These are phyloP conservation scores for Boletus sensibilis DNA, from an alignment of 768 basidiomycete genomes.

Conservation along the genomic window DNA sequence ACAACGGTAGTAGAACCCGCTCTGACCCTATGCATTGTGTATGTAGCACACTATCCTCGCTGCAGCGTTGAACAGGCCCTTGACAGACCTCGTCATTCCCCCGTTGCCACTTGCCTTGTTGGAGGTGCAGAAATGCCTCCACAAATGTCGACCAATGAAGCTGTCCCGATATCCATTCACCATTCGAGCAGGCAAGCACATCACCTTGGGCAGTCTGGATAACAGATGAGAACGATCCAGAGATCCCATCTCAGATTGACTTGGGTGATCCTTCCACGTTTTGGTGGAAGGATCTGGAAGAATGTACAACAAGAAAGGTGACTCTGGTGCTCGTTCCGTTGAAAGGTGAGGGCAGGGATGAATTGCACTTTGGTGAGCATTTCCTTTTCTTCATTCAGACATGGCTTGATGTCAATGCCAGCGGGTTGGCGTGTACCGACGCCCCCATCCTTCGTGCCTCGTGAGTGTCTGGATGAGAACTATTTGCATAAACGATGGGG, in stretches of 20 bases:
- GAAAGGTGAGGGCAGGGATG: neutral
- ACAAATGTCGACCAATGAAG: neutral
- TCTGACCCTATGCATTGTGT: no score
- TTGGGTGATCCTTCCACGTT: slow-evolving; percentile 7
- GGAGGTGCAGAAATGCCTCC: neutral
- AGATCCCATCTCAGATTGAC: neutral
- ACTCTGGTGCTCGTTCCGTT: neutral
- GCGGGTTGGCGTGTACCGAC: no score
- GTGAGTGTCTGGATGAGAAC: fast-evolving
- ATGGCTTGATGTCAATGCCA: neutral
- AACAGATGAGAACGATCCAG: neutral
- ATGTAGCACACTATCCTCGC: neutral
- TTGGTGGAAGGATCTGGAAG: slow-evolving; percentile 9
- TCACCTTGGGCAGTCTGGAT: neutral
- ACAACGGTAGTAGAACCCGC: no score
- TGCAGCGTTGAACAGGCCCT: neutral
- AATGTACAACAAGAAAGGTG: neutral
- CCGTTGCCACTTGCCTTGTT: slow-evolving; percentile 1
- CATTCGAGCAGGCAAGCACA: neutral
- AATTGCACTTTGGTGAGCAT: neutral
- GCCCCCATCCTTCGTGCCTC: neutral
- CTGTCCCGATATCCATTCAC: slow-evolving; percentile 6
- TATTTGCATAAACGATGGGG: neutral
- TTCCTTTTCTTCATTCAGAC: neutral
- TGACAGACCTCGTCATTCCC: slow-evolving; percentile 1